These are phyloP conservation scores for Rhizodiscina lignyota DNA, from an alignment of 495 filamentous ascomycete genomes.

Conservation along the genomic window DNA sequence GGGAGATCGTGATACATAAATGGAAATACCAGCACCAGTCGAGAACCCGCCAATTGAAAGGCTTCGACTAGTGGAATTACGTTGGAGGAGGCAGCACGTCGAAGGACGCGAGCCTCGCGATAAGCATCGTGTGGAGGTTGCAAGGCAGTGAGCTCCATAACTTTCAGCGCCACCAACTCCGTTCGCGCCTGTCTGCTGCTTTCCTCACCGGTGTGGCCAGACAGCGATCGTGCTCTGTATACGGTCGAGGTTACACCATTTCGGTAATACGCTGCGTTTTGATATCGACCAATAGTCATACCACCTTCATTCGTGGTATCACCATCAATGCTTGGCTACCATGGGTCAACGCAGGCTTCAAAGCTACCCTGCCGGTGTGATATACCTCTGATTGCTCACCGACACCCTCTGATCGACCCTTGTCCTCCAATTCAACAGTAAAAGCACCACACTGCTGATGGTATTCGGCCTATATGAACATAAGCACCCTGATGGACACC, in stretches of 20 bases:
- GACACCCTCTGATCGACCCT: background rate
- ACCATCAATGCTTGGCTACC: conserved; percentile 1
- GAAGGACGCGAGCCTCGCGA: conserved; percentile 61
- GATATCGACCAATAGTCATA: conserved; percentile 54
- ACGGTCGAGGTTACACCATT: conserved; percentile 73
- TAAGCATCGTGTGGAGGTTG: conserved; percentile 64
- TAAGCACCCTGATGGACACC: background rate
- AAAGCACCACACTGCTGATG: background rate
- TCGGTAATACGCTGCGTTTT: conserved; percentile 48
- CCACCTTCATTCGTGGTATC: conserved; percentile 13
- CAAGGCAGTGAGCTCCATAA: conserved; percentile 58
- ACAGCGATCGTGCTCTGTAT: conserved; percentile 35
- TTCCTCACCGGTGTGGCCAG: background rate
- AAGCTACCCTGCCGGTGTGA: too few relatives aligned
- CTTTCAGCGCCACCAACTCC: conserved; percentile 57
- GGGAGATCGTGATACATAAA: conserved; percentile 58
- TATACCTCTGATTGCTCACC: conserved; percentile 5
- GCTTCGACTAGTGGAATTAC: conserved; percentile 54
- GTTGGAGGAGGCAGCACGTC: conserved; percentile 26
- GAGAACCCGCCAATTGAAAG: conserved; percentile 52
- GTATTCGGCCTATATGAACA: background rate
- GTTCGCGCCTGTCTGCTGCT: conserved; percentile 9
- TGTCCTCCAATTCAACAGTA: background rate
- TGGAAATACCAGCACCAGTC: conserved; percentile 66
- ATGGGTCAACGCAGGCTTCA: too few relatives aligned